These are phyloP conservation scores for Penicillium arizonense DNA, from an alignment of 495 filamentous ascomycete genomes.

Conservation along the genomic window DNA sequence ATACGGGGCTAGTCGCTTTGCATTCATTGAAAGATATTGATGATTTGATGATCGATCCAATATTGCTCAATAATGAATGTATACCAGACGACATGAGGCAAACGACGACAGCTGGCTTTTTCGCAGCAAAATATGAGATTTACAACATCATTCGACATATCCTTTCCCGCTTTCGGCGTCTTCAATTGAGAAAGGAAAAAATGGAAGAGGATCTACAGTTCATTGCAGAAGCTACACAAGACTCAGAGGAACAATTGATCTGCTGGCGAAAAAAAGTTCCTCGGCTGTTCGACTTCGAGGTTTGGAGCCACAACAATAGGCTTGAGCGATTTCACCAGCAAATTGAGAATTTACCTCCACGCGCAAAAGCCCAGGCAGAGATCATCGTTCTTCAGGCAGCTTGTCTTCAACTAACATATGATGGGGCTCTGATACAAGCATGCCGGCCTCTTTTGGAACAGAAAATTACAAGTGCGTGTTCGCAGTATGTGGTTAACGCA, in stretches of 20 bases:
- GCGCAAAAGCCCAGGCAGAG: conserved; percentile 12
- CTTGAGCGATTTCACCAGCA: conserved; percentile 4
- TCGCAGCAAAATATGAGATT: conserved; percentile 11
- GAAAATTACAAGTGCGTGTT: conserved; percentile 1
- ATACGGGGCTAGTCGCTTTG: conserved; percentile 10
- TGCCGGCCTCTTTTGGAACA: conserved; percentile 15
- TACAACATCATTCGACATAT: conserved; percentile 16
- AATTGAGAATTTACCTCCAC: conserved; percentile 2
- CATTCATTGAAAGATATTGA: conserved; percentile 12
- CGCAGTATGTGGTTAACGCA: conserved; percentile 9
- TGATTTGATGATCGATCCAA: conserved; percentile 9
- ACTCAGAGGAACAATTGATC: conserved; percentile 1
- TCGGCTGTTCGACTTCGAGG: conserved; percentile 10
- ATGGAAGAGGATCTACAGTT: conserved; percentile 9
- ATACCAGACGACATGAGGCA: not conserved
- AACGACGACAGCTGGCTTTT: conserved; percentile 10
- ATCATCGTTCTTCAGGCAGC: conserved; percentile 20
- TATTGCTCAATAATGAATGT: conserved; percentile 1
- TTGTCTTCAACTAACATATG: conserved; percentile 17
- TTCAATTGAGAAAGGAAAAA: conserved; percentile 7
- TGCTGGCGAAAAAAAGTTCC: conserved; percentile 9
- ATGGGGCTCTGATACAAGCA: conserved; percentile 18
- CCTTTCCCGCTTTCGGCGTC: conserved; percentile 13
- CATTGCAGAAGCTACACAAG: conserved; percentile 10
- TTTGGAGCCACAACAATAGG: conserved; percentile 7